phyloP scores from a whole-genome alignment of 176 grass and related monocot genomes.

The Chrysopogon serrulatus region DNA sequence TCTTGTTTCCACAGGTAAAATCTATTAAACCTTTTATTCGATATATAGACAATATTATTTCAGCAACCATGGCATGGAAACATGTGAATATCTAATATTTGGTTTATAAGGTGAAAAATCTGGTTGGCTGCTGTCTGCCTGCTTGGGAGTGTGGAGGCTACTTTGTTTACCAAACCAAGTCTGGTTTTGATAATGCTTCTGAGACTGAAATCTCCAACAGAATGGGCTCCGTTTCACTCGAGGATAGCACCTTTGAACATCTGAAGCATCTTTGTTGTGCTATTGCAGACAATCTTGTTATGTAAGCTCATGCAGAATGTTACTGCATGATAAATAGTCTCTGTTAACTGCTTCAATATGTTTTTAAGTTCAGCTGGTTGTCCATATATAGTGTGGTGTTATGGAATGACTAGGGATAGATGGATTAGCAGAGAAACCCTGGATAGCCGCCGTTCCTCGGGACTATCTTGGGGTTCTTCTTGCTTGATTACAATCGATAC shows the following conservation, averaged over 20 bases:
- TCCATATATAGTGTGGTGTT: too few species aligned
- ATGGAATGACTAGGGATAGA: too few species aligned
- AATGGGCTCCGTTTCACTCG: constrained; percentile 35
- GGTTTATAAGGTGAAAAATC: constrained; percentile 29
- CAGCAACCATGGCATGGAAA: background rate
- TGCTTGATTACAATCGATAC: too few species aligned
- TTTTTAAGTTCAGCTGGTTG: background rate
- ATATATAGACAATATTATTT: background rate
- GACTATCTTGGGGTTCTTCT: too few species aligned
- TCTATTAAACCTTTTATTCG: background rate
- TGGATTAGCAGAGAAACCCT: too few species aligned
- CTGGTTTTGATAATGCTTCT: constrained; percentile 30
- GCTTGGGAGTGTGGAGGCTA: constrained; percentile 67
- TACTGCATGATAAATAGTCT: background rate
- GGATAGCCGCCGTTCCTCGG: too few species aligned
- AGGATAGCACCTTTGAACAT: constrained; percentile 38
- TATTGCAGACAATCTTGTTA: constrained; percentile 15
- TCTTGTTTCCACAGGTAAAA: constrained; percentile 66
- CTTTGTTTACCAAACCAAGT: constrained; percentile 43
- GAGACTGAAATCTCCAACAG: constrained; percentile 48
- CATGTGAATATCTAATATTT: background rate
- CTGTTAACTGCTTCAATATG: background rate
- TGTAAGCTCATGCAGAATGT: background rate
- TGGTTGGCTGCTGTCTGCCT: constrained; percentile 27
- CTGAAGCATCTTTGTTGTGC: constrained; percentile 48